These are phyloP conservation scores for Davidsoniella neocaledoniae DNA, from an alignment of 2,329 filamentous ascomycete genomes.

Conservation along the genomic window DNA sequence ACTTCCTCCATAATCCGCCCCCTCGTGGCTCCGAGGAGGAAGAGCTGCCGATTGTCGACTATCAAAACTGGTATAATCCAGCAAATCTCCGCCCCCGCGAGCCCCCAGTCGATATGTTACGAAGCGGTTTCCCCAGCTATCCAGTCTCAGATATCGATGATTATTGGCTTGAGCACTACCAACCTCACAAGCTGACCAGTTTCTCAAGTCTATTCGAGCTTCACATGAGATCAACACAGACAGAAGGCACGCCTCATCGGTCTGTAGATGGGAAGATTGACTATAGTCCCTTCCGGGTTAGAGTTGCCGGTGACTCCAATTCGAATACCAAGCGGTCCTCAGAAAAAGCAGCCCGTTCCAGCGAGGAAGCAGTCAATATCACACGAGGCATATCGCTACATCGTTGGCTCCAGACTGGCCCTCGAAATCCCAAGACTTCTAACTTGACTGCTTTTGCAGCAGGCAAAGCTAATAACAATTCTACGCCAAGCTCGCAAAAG, in stretches of 20 bases:
- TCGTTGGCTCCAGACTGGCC: slow-evolving; percentile 32
- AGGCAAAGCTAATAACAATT: slow-evolving; percentile 20
- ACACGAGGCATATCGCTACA: slow-evolving; percentile 37
- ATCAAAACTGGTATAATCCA: slow-evolving; percentile 80
- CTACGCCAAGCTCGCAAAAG: background rate
- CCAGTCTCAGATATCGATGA: slow-evolving; percentile 52
- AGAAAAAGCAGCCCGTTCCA: slow-evolving; percentile 39
- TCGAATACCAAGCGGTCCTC: slow-evolving; percentile 27
- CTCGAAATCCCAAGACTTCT: background rate
- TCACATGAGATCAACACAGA: slow-evolving; percentile 78
- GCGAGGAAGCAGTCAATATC: slow-evolving; percentile 21
- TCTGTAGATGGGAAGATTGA: slow-evolving; percentile 65
- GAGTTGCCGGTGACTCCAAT: slow-evolving; percentile 42
- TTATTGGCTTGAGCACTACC: slow-evolving; percentile 96
- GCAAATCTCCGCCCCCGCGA: slow-evolving; percentile 46
- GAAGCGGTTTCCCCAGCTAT: background rate
- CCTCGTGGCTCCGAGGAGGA: slow-evolving; percentile 52
- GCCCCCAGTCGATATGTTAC: slow-evolving; percentile 27
- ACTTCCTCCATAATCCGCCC: slow-evolving; percentile 84
- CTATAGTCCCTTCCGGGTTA: slow-evolving; percentile 73
- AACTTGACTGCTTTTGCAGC: slow-evolving; percentile 14
- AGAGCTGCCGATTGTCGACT: slow-evolving; percentile 41
- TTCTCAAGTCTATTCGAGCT: slow-evolving; percentile 86
- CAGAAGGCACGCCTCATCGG: slow-evolving; percentile 34
- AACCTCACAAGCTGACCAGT: slow-evolving; percentile 71